Evolutionary conservation across 495 filamentous ascomycete species (phyloP).

Genomic region (Podospora australis): DNA sequence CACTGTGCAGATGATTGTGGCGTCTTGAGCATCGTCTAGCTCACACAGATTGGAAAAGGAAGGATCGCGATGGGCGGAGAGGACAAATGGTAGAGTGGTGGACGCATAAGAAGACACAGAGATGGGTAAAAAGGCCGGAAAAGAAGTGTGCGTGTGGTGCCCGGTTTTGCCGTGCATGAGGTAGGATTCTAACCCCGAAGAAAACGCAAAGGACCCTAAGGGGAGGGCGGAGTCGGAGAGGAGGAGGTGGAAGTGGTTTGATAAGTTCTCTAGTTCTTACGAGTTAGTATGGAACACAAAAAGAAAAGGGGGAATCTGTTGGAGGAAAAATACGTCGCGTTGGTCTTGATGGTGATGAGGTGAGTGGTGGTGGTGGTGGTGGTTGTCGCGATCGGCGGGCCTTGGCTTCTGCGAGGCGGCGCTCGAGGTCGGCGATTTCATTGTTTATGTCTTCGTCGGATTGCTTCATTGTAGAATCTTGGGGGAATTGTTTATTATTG

Average conservation of each 20-base stretch:
- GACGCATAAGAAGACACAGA: conserved; percentile 72
- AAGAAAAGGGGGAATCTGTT: background rate
- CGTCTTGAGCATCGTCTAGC: conserved; percentile 83
- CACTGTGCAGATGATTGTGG: conserved; percentile 78
- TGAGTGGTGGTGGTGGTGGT: background rate
- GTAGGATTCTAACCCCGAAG: conserved; percentile 88
- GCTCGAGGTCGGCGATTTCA: conserved; percentile 35
- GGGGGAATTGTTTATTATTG: background rate
- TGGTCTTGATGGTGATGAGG: background rate
- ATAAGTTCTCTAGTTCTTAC: background rate
- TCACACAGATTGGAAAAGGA: conserved; percentile 34
- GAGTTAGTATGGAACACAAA: background rate
- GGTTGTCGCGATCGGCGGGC: conserved; percentile 8
- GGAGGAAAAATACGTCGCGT: background rate
- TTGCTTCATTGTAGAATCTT: background rate
- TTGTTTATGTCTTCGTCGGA: conserved; percentile 13
- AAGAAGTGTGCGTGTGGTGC: conserved; percentile 35
- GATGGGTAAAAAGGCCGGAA: conserved; percentile 69
- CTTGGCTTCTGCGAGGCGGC: conserved; percentile 31
- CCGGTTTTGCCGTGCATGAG: conserved; percentile 64
- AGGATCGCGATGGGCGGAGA: conserved; percentile 66
- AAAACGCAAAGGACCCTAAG: conserved; percentile 95
- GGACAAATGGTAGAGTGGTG: conserved; percentile 77
- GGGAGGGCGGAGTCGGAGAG: conserved; percentile 95
- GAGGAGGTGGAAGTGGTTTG: conserved; percentile 71